Base-by-base conservation (phyloP, 805 yeast species). In the Pichia gijzeniarum region DNA sequence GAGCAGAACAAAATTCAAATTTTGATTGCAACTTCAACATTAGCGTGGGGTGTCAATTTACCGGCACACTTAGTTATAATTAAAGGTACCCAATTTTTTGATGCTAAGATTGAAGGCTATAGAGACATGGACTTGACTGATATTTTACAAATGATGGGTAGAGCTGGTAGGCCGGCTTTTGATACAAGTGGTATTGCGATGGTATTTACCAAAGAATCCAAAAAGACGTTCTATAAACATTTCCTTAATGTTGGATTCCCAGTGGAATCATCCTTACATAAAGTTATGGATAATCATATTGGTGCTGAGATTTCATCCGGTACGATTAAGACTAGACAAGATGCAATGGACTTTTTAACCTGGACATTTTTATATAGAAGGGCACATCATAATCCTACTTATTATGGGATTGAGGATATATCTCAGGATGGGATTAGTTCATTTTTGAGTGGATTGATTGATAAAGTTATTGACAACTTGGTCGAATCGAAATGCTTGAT, bases 11-110 rank as follows among this genome's bases (percentile, higher is more conserved):
- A 81, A 59, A 74, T 84, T 40, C 93, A 85, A 63, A 75, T 84
- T 37, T 70, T 84, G 49, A 71, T 85, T 33, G 90, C 91, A 1
- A 84, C 93, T 0, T 80, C 88, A n/a, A 85, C 91, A 1, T 71
- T 85, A 51, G 91, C 93, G 0, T 85, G 91, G 91, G 91, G 91
- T 63, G 91, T 85, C 39, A 85, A 84, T 55, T 69, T 85, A 51
- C 91, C 91, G 1, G 91, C 93, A 0, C 84, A 83, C 63, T 67
- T 84, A 53, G 93, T 84, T 14, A 76, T 84, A 37, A 81, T 84
- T 53, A 84, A 84, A 61, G 91, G 91, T 25, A 84, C 93, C 0
- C 82, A 77, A 55, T 77, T 75, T 53, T 77, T 76, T 55, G 82
- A 77, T 59, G 69, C 80, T 32, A 69, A 78, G 59, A 77, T 77